phyloP scores from a whole-genome alignment of 1,284 basidiomycete species.

The Stereum hirsutum region DNA sequence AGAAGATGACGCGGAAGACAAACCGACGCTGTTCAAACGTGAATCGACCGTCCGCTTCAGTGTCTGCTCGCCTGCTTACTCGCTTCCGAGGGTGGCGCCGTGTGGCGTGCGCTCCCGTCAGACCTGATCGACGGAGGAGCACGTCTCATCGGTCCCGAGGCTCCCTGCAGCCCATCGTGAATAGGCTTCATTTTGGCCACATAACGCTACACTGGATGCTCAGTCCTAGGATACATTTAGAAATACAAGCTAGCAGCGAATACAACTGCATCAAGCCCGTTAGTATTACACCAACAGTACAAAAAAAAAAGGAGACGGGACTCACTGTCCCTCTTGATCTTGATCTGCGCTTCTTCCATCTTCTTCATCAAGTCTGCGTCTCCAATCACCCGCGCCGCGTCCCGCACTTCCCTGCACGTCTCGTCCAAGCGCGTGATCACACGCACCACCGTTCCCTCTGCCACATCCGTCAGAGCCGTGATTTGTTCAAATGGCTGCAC shows the following conservation, averaged over 20 bases:
- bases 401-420: conserved; percentile 93
- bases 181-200: too few relatives aligned
- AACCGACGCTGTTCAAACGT: too few relatives aligned
- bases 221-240: too few relatives aligned
- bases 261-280: conserved; percentile 43
- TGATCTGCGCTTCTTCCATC: conserved; percentile 92
- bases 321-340: conserved; percentile 93
- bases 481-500: conserved; percentile 91
- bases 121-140: too few relatives aligned
- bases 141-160: too few relatives aligned
- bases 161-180: too few relatives aligned
- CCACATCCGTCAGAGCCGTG: conserved; percentile 86
- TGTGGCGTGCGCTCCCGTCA: too few relatives aligned
- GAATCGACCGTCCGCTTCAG: too few relatives aligned
- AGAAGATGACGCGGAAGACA: too few relatives aligned
- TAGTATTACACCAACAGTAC: neutral
- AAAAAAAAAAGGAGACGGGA: conserved; percentile 10
- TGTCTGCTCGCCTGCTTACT: too few relatives aligned
- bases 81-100: too few relatives aligned
- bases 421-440: conserved; percentile 96
- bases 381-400: conserved; percentile 96
- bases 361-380: conserved; percentile 94
- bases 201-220: too few relatives aligned
- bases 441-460: conserved; percentile 95
- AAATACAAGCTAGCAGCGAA: conserved; percentile 86